Evolutionary conservation across 768 basidiomycete genomes (phyloP).

Genomic region (Boletus subparvulus): DNA sequence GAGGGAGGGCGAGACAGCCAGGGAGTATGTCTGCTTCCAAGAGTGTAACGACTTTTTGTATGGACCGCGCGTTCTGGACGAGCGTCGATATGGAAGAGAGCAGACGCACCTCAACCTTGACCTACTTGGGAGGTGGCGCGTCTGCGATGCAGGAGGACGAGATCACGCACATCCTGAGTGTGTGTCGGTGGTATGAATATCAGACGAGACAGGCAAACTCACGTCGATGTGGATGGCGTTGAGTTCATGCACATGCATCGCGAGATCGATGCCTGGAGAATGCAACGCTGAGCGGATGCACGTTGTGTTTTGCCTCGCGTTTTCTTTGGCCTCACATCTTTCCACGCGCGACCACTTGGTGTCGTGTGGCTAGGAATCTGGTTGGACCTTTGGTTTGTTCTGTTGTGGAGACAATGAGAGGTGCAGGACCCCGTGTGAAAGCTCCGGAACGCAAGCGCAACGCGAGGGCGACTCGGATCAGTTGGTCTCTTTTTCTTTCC

Average conservation of each 20-base stretch:
- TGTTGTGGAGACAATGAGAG: constrained; percentile 19
- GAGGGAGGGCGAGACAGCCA: not conserved
- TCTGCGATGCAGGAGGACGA: constrained; percentile 80
- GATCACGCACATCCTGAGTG: constrained; percentile 80
- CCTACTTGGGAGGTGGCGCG: constrained; percentile 83
- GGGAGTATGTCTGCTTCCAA: no score
- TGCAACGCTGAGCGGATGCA: constrained; percentile 38
- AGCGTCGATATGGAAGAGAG: not conserved
- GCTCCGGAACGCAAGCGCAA: no score
- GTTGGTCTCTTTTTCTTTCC: no score
- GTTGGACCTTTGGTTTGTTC: constrained; percentile 42
- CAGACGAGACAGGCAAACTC: constrained; percentile 25
- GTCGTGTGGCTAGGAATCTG: not conserved
- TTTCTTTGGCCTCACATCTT: constrained; percentile 76
- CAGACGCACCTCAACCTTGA: constrained; percentile 69
- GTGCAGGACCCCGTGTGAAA: no score
- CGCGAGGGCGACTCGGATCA: no score
- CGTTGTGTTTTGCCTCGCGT: constrained; percentile 55
- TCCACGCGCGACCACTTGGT: constrained; percentile 68
- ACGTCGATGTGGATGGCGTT: constrained; percentile 84
- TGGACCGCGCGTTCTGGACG: no score
- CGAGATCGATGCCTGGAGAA: constrained; percentile 38
- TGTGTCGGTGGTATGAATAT: no score
- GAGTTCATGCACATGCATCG: constrained; percentile 78
- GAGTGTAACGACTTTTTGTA: no score